Percentiles rank a stretch among this genome's conserved stretches.
These are phyloP conservation scores for Globisporangium okanoganense DNA, from an alignment of 352 stramenopile genomes.

Conservation along the genomic window DNA sequence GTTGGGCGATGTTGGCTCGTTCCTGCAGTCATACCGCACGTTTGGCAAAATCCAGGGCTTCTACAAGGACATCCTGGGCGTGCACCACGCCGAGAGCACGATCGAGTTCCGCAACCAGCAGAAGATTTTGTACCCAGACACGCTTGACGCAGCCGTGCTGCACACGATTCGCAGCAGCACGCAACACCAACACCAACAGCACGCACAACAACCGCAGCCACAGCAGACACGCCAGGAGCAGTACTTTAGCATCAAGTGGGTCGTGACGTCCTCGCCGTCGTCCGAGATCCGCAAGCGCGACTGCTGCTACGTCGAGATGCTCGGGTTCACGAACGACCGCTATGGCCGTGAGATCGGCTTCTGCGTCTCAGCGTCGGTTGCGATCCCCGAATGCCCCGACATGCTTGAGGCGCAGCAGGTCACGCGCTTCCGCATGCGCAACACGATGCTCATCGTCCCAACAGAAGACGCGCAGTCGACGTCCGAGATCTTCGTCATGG, in stretches of 20 bases:
- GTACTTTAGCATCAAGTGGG: conserved; percentile 52
- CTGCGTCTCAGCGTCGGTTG: conserved; percentile 32
- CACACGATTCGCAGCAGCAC: conserved; percentile 21
- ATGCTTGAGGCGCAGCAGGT: conserved; percentile 25
- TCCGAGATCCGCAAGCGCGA: conserved; percentile 28
- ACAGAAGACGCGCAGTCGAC: conserved; percentile 26
- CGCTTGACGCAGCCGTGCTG: conserved; percentile 37
- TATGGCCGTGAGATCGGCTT: conserved; percentile 39
- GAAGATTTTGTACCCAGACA: conserved; percentile 38
- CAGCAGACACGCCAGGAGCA: conserved; percentile 24
- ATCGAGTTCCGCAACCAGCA: conserved; percentile 39
- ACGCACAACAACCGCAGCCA: background rate
- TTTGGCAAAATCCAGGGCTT: conserved; percentile 47
- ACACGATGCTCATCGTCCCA: conserved; percentile 39
- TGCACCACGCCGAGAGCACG: conserved; percentile 31
- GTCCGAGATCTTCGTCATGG: conserved; percentile 47
- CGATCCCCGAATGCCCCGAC: conserved; percentile 42
- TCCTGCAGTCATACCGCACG: conserved; percentile 37
- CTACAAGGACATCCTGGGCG: conserved; percentile 45
- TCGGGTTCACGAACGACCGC: conserved; percentile 37
- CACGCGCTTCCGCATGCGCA: conserved; percentile 37
- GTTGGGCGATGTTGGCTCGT: conserved; percentile 10
- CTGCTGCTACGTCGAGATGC: conserved; percentile 46
- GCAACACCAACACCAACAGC: background rate
- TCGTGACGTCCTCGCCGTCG: conserved; percentile 27